Percentiles rank a stretch among this genome's conserved stretches.
Evolutionary conservation across 2,329 filamentous ascomycete genomes (phyloP).

Genomic region (Fusarium sp.): DNA sequence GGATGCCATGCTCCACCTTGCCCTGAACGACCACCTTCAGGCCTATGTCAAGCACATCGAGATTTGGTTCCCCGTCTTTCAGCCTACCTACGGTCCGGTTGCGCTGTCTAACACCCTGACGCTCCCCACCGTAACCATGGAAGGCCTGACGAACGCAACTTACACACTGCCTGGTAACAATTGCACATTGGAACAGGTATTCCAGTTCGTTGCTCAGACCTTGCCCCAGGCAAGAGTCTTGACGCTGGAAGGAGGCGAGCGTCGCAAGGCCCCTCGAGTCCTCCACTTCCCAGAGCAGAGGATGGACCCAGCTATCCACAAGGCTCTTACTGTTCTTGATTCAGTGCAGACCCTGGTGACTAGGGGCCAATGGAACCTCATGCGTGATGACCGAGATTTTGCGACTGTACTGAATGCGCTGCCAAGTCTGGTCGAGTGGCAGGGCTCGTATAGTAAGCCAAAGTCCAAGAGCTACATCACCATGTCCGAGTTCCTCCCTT

Average conservation of each 20-base stretch:
- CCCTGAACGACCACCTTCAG: constrained; percentile 66
- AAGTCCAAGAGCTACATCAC: constrained; percentile 79
- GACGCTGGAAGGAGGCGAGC: constrained; percentile 80
- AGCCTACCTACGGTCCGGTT: constrained; percentile 61
- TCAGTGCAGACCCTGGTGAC: constrained; percentile 75
- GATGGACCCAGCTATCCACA: constrained; percentile 36
- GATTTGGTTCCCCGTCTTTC: constrained; percentile 81
- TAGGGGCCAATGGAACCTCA: constrained; percentile 82
- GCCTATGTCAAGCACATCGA: constrained; percentile 77
- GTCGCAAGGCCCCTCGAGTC: constrained; percentile 79
- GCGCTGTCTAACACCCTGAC: constrained; percentile 56
- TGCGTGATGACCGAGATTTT: constrained; percentile 72
- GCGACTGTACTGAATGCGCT: constrained; percentile 68
- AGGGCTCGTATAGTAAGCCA: constrained; percentile 74
- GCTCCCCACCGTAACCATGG: constrained; percentile 64
- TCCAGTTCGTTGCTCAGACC: constrained; percentile 68
- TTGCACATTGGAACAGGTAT: constrained; percentile 76
- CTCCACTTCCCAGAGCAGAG: constrained; percentile 45
- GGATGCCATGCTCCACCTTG: constrained; percentile 70
- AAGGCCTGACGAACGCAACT: constrained; percentile 66
- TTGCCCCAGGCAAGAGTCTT: constrained; percentile 73
- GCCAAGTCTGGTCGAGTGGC: constrained; percentile 72
- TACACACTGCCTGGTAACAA: constrained; percentile 73
- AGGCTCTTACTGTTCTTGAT: constrained; percentile 58
- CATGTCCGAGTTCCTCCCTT: constrained; percentile 71